phyloP scores from a whole-genome alignment of 345 rosid genomes.

The Gossypium anomalum region DNA sequence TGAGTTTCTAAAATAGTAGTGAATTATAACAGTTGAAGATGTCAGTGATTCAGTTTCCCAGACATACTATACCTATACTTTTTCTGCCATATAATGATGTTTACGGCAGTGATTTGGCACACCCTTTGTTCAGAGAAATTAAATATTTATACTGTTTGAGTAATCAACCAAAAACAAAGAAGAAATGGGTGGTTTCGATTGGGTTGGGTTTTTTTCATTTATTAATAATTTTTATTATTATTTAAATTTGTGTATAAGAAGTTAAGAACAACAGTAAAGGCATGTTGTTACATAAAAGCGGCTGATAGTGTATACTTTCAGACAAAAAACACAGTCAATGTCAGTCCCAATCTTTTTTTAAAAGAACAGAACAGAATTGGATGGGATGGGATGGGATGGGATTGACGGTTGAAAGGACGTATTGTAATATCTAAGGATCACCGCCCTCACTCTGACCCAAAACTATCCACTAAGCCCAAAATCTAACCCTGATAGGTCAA shows the following conservation, averaged over 20 bases:
- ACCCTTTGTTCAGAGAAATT: not conserved
- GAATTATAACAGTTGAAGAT: not conserved
- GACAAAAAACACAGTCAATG: not conserved
- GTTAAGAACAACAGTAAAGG: not conserved
- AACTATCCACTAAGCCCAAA: not conserved
- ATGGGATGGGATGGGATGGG: too few relatives aligned
- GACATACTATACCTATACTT: not conserved
- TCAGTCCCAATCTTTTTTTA: not conserved
- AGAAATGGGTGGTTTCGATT: not conserved
- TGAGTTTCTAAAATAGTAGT: too few relatives aligned
- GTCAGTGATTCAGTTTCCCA: not conserved
- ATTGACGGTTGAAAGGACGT: not conserved
- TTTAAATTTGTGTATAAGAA: not conserved
- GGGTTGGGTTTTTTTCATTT: not conserved
- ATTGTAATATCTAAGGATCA: not conserved
- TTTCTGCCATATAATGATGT: not conserved
- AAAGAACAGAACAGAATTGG: too few relatives aligned
- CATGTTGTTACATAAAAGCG: not conserved
- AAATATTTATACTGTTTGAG: not conserved
- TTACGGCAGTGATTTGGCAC: not conserved
- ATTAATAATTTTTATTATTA: not conserved
- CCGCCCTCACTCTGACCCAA: not conserved
- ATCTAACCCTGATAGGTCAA: not conserved
- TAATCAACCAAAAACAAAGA: not conserved
- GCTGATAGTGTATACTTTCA: not conserved